Conservation (phyloP, 2,329 filamentous ascomycete species). For the Aspergillus sp. region DNA sequence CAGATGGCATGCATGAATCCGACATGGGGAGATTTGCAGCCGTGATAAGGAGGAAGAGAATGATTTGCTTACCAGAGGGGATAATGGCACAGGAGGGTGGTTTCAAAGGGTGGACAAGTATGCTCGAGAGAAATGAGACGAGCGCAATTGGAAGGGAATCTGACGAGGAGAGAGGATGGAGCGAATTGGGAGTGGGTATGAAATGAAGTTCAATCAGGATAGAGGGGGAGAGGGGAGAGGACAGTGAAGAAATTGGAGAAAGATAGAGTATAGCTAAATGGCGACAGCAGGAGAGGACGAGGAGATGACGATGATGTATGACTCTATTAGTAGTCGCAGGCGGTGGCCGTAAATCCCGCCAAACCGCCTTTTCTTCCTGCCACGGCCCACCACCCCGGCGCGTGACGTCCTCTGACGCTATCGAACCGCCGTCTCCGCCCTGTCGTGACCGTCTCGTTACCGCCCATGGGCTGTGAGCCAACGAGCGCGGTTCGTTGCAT, state of each 20-base stretch:
- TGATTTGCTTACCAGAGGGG: not conserved
- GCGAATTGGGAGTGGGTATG: not conserved
- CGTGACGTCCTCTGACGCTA: constrained; percentile 36
- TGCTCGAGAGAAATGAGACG: no score
- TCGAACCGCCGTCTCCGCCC: constrained; percentile 8
- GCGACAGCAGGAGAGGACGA: not conserved
- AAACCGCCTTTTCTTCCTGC: constrained; percentile 28
- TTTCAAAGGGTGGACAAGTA: not conserved
- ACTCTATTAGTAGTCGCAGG: constrained; percentile 9
- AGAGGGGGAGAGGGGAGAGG: constrained; percentile 8
- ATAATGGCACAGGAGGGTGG: not conserved
- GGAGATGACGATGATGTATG: constrained; percentile 31
- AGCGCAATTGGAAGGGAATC: no score
- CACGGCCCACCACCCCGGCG: constrained; percentile 31
- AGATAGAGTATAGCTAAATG: constrained; percentile 9
- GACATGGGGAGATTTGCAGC: not conserved
- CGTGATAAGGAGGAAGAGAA: not conserved
- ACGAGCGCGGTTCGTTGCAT: constrained; percentile 18
- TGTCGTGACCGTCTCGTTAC: constrained; percentile 25
- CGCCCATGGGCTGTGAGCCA: constrained; percentile 17
- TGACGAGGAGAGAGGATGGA: not conserved
- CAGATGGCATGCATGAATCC: not conserved
- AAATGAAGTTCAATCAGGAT: not conserved
- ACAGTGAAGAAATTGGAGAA: not conserved
- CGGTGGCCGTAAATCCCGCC: constrained; percentile 21